Evolutionary conservation across 352 stramenopile species (phyloP).

Genomic region (Globisporangium emineosum): DNA sequence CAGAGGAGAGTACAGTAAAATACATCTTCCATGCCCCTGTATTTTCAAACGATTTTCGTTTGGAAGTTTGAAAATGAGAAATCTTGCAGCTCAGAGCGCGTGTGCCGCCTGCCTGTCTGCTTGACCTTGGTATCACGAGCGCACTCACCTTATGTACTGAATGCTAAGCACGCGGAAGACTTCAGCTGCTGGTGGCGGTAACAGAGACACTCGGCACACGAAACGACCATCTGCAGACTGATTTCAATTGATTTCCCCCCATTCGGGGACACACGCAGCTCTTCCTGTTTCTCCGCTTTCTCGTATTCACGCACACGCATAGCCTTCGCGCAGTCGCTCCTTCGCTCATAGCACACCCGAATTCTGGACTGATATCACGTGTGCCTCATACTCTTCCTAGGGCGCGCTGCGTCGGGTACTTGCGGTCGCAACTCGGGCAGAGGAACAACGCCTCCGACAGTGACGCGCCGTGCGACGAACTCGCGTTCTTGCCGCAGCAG

Average conservation of each 20-base stretch:
- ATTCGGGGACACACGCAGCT: not conserved
- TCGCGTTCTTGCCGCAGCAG: constrained; percentile 46
- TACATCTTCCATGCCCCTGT: too few species aligned
- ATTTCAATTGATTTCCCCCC: not conserved
- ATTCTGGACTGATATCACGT: not conserved
- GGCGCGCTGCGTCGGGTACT: constrained; percentile 79
- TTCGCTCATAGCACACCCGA: not conserved
- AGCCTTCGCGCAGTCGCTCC: not conserved
- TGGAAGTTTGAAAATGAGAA: too few species aligned
- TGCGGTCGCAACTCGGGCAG: constrained; percentile 71
- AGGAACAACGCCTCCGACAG: constrained; percentile 57
- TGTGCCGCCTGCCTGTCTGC: too few species aligned
- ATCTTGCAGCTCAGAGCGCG: too few species aligned
- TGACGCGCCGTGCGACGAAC: constrained; percentile 21
- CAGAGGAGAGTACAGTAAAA: too few species aligned
- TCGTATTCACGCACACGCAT: not conserved
- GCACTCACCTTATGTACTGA: too few species aligned
- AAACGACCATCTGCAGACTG: not conserved
- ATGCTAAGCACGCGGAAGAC: not conserved
- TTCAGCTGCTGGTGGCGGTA: not conserved
- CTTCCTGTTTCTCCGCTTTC: constrained; percentile 6
- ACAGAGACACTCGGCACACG: not conserved
- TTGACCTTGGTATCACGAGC: too few species aligned
- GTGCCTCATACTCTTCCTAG: constrained; percentile 52
- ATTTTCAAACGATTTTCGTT: not conserved